Evolutionary conservation across 768 basidiomycete genomes (phyloP).

Genomic region (Macrocybe gigantea): DNA sequence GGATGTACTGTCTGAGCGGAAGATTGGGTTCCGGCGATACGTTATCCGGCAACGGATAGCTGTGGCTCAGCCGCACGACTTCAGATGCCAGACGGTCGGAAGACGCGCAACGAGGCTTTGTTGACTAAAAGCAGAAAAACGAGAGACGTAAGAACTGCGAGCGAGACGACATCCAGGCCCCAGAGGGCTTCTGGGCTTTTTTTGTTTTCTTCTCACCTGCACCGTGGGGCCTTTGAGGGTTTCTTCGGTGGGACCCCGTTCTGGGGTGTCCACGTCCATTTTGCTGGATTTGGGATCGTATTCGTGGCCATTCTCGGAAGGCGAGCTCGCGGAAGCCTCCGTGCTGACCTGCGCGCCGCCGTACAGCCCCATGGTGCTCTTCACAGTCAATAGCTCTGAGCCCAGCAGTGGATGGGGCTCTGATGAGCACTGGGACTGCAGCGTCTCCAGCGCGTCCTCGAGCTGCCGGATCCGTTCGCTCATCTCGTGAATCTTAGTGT

Average conservation of each 20-base stretch:
- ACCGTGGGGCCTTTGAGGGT: slow-evolving; percentile 7
- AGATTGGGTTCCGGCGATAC: slow-evolving; percentile 48
- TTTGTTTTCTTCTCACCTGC: not conserved
- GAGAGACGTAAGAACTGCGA: not conserved
- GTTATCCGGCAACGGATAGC: slow-evolving; percentile 45
- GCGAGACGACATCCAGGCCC: no score
- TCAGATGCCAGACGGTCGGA: slow-evolving; percentile 31
- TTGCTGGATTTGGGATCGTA: slow-evolving; percentile 6
- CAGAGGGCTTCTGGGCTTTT: not conserved
- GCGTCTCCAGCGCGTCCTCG: slow-evolving; percentile 50
- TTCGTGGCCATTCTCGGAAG: not conserved
- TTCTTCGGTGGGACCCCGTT: slow-evolving; percentile 26
- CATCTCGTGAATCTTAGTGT: slow-evolving; percentile 61
- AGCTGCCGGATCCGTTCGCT: slow-evolving; percentile 51
- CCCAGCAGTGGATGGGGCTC: slow-evolving; percentile 52
- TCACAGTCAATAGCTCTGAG: slow-evolving; percentile 44
- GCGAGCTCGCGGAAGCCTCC: not conserved
- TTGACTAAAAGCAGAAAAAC: not conserved
- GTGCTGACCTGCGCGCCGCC: slow-evolving; percentile 24
- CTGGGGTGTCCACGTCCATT: slow-evolving; percentile 15
- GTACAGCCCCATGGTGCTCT: slow-evolving; percentile 50
- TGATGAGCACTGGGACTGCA: slow-evolving; percentile 44
- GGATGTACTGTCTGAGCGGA: slow-evolving; percentile 49
- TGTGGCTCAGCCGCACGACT: slow-evolving; percentile 46
- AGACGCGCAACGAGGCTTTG: slow-evolving; percentile 10